Evolutionary conservation across 495 filamentous ascomycete species (phyloP), one percentile per base, ranked within the genome.

Genomic region (Penicillium maclennaniae): DNA sequence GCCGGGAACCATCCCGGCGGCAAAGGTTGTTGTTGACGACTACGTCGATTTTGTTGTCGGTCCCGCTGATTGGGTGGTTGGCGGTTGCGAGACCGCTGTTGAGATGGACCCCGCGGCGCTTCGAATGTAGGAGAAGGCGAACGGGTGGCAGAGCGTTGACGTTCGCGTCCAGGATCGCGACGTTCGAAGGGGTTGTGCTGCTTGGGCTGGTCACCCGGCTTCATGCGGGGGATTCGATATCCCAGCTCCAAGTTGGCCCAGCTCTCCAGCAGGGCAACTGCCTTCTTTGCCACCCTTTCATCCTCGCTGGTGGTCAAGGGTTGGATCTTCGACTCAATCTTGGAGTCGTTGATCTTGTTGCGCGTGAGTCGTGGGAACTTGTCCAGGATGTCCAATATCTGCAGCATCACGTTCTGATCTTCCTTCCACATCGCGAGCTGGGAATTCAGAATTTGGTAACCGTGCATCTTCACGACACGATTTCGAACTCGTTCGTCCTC

Each of bases 261-360:
- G 60, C 83, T 84, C 12, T 91, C 82, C 7, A 99, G 72, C 27
- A 99, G 71, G 12, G 77, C 73, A 14, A 80, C 76, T n/a, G 93
- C 79, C 62, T 86, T 81, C 19, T 78, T 78, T 34, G 83, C 80
- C 7, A 97, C 89, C 47, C 83, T 78, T 49, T 91, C 86, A 57
- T 97, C 87, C 8, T 78, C 84, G 27, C 79, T 86, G 12, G 66
- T 71, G 7, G 80, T 82, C 25, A 99, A 72, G 9, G 80, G 76
- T 62, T 89, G 77, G 41, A 99, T 83, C 1, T 86, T 88, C 4
- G 82, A 79, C 66, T 99, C 93, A 53, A 99, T 96, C 63, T 96
- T 95, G 4, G 93, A 96, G 61, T 96, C 91, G 51, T 87, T 85
- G 52, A 99, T 97, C 70, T 97, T 99, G 73, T 99, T 99, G 45